These are phyloP conservation scores for Flaveria trinervia DNA, from an alignment of 129 eudicot genomes.

Conservation along the genomic window DNA sequence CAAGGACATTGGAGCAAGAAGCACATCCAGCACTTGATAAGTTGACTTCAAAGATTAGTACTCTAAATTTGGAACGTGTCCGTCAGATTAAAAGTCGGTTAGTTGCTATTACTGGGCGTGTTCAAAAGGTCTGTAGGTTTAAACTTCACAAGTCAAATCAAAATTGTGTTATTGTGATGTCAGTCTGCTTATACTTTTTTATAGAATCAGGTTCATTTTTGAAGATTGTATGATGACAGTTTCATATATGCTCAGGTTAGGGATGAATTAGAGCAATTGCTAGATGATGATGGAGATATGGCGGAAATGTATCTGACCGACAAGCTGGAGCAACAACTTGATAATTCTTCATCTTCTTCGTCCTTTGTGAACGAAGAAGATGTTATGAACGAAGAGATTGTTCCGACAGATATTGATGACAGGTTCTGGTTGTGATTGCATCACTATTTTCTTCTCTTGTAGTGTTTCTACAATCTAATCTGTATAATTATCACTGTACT, in stretches of 20 bases:
- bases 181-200: background rate
- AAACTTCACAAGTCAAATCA: background rate
- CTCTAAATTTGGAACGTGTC: conserved; percentile 67
- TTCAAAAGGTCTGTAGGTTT: conserved; percentile 51
- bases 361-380: conserved; percentile 39
- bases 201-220: background rate
- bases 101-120: conserved; percentile 70
- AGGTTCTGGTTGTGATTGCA: conserved; percentile 14
- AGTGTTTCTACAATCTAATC: background rate
- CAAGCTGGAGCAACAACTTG: conserved; percentile 49
- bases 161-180: background rate
- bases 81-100: conserved; percentile 68
- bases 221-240: background rate
- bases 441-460: background rate
- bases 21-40: conserved; percentile 73
- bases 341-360: conserved; percentile 33
- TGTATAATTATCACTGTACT: background rate
- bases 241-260: conserved; percentile 41
- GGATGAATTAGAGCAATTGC: conserved; percentile 65
- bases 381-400: conserved; percentile 36
- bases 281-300: conserved; percentile 70
- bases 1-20: conserved; percentile 65
- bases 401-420: conserved; percentile 37
- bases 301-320: conserved; percentile 67
- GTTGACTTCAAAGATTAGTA: conserved; percentile 60